Evolutionary conservation across 495 filamentous ascomycete species (phyloP).

Genomic region (Aspergillus ellipticus): DNA sequence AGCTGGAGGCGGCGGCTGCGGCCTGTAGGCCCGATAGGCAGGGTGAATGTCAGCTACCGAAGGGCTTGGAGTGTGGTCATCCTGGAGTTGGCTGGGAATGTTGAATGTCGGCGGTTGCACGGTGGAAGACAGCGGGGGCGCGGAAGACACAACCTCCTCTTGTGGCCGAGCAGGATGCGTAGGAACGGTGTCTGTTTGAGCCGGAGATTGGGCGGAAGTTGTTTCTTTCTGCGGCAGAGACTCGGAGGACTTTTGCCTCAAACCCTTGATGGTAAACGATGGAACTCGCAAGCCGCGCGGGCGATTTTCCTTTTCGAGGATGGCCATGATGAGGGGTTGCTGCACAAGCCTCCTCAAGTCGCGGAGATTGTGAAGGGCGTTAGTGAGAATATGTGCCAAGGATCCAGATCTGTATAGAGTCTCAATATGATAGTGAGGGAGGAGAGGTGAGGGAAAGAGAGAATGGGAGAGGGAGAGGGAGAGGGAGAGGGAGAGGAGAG

Average conservation of each 20-base stretch:
- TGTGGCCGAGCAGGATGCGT: conserved; percentile 14
- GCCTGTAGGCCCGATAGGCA: conserved; percentile 1
- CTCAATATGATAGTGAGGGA: not conserved
- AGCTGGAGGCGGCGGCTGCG: not conserved
- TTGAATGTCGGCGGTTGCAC: conserved; percentile 5
- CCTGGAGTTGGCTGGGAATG: conserved; percentile 1
- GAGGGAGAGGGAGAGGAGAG: not conserved
- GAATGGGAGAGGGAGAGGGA: not conserved
- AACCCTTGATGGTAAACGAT: conserved; percentile 32
- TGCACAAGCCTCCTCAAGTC: not conserved
- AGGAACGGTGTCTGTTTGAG: conserved; percentile 13
- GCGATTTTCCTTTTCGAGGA: conserved; percentile 40
- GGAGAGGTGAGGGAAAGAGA: not conserved
- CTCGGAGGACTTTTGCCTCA: conserved; percentile 13
- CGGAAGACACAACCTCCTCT: not conserved
- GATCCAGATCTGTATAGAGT: not conserved
- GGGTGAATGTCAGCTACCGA: not conserved
- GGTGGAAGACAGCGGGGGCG: not conserved
- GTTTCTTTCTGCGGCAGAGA: conserved; percentile 11
- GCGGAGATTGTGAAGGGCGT: not conserved
- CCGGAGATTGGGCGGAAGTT: conserved; percentile 8
- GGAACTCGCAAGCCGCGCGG: conserved; percentile 38
- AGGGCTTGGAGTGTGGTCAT: conserved; percentile 5
- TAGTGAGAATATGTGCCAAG: not conserved
- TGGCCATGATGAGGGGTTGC: conserved; percentile 23